These are phyloP conservation scores for Cantharellus anzutake DNA, from an alignment of 768 basidiomycete genomes.

Conservation along the genomic window DNA sequence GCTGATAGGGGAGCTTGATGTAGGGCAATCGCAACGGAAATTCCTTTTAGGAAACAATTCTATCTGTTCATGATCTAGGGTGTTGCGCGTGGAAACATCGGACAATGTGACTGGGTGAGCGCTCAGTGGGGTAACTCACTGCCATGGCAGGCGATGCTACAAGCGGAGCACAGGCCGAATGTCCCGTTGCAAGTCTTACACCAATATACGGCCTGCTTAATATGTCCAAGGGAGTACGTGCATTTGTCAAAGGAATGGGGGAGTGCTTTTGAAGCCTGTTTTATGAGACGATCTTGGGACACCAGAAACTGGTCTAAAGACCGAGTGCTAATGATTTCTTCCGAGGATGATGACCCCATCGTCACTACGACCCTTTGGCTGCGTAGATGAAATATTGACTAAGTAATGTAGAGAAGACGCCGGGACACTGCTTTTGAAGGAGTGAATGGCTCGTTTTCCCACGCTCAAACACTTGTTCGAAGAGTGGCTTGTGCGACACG, in stretches of 20 bases:
- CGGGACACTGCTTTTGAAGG: too few species aligned
- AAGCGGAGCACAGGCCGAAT: slow-evolving; percentile 62
- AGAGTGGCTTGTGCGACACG: too few species aligned
- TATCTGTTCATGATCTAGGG: slow-evolving; percentile 31
- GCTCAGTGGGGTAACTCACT: slow-evolving; percentile 8
- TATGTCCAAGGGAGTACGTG: slow-evolving; percentile 36
- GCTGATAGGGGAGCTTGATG: slow-evolving; percentile 33
- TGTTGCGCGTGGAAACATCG: not conserved
- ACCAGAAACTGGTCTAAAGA: not conserved
- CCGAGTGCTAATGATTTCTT: not conserved
- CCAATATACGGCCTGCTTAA: slow-evolving; percentile 68
- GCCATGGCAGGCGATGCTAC: slow-evolving; percentile 74
- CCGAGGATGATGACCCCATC: not conserved
- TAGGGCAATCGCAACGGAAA: slow-evolving; percentile 78
- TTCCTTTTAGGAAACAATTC: slow-evolving; percentile 73
- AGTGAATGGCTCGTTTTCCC: too few species aligned
- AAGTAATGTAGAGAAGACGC: too few species aligned
- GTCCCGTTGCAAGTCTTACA: slow-evolving; percentile 52
- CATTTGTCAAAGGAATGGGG: slow-evolving; percentile 39
- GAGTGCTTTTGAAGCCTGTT: slow-evolving; percentile 32
- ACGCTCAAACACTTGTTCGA: too few species aligned
- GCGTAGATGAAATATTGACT: too few species aligned
- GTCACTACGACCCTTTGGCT: too few species aligned
- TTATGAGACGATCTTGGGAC: slow-evolving; percentile 12
- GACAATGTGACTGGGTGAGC: not conserved